Evolutionary conservation across 192 early-diverging fungal species (phyloP).

Genomic region (Backusella sp.): DNA sequence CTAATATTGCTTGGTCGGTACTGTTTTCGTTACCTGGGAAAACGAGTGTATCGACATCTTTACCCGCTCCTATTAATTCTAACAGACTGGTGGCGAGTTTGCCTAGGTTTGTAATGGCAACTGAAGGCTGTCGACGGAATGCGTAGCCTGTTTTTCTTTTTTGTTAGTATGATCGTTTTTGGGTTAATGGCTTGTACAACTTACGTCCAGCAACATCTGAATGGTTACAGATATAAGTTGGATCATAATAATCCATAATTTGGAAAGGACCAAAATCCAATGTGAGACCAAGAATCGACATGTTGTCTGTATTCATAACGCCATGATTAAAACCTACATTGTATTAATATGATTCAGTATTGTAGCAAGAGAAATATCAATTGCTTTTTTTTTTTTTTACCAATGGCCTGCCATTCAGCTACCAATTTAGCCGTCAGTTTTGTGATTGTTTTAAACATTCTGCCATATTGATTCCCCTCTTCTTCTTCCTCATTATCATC

Average conservation of each 20-base stretch:
- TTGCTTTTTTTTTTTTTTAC: slow-evolving; percentile 10
- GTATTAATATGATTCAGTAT: not conserved
- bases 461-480: slow-evolving; percentile 52
- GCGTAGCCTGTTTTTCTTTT: slow-evolving; percentile 16
- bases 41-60: slow-evolving; percentile 41
- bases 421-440: slow-evolving; percentile 65
- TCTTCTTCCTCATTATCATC: slow-evolving; percentile 16
- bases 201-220: slow-evolving; percentile 76
- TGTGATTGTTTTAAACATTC: slow-evolving; percentile 55
- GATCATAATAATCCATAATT: slow-evolving; percentile 84
- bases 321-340: slow-evolving; percentile 68
- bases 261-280: slow-evolving; percentile 87
- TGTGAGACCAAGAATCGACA: slow-evolving; percentile 53
- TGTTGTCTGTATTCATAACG: slow-evolving; percentile 76
- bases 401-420: slow-evolving; percentile 76
- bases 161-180: not conserved
- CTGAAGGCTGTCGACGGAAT: slow-evolving; percentile 74
- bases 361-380: not conserved
- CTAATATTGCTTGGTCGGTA: slow-evolving; percentile 13
- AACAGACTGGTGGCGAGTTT: slow-evolving; percentile 62
- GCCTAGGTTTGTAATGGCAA: slow-evolving; percentile 77
- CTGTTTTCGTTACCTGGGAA: slow-evolving; percentile 34
- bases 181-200: not conserved
- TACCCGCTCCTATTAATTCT: slow-evolving; percentile 64
- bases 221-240: slow-evolving; percentile 76